Evolutionary conservation across 305 asterid species (phyloP).

Genomic region (Rubia balearica): DNA sequence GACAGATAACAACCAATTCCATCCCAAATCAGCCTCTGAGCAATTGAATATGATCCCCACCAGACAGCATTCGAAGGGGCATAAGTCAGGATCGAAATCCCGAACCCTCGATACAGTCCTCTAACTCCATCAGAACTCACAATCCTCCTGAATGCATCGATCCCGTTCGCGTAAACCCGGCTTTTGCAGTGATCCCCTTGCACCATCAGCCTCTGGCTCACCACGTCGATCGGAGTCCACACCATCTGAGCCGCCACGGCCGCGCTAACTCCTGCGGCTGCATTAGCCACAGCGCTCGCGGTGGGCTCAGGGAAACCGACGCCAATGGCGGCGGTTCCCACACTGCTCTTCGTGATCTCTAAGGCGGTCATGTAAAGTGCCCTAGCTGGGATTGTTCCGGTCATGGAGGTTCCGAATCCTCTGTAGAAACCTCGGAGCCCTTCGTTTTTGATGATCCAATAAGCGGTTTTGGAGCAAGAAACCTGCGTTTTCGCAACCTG

Average conservation of each 20-base stretch:
- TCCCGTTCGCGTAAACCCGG: slow-evolving; percentile 35
- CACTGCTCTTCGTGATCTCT: slow-evolving; percentile 67
- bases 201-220: slow-evolving; percentile 77
- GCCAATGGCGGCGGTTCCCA: slow-evolving; percentile 41
- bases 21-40: slow-evolving; percentile 60
- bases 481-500: slow-evolving; percentile 57
- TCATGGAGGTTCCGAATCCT: slow-evolving; percentile 66
- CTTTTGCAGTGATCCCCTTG: slow-evolving; percentile 29
- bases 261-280: slow-evolving; percentile 69
- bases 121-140: slow-evolving; percentile 52
- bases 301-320: slow-evolving; percentile 52
- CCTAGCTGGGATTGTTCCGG: slow-evolving; percentile 74
- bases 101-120: slow-evolving; percentile 80
- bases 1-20: slow-evolving; percentile 38
- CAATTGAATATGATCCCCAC: slow-evolving; percentile 72
- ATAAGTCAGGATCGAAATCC: slow-evolving; percentile 61
- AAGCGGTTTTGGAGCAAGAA: slow-evolving; percentile 39
- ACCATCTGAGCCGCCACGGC: slow-evolving; percentile 66
- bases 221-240: slow-evolving; percentile 78
- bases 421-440: slow-evolving; percentile 65
- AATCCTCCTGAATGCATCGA: slow-evolving; percentile 59
- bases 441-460: slow-evolving; percentile 43
- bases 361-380: slow-evolving; percentile 67
- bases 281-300: slow-evolving; percentile 57
- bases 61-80: slow-evolving; percentile 80